Evolutionary conservation across 768 basidiomycete species (phyloP).

Genomic region (Gymnopilus junonius): DNA sequence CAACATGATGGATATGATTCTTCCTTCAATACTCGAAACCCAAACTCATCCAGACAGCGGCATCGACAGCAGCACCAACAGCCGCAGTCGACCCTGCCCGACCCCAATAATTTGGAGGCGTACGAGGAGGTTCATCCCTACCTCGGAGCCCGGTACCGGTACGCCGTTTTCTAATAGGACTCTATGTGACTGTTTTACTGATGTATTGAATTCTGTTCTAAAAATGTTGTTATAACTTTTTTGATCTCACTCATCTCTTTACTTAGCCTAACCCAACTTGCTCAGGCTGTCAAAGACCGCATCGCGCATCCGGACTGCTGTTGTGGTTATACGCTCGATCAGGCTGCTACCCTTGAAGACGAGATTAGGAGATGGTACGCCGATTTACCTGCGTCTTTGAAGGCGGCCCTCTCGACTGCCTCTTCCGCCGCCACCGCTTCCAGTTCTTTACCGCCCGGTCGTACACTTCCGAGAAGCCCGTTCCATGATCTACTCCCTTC

Average conservation of each 20-base stretch:
- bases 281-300: constrained; percentile 63
- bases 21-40: not conserved
- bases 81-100: not conserved
- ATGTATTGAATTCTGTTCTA: not conserved
- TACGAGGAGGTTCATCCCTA: not conserved
- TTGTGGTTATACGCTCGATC: constrained; percentile 60
- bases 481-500: not conserved
- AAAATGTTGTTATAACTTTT: not conserved
- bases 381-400: not conserved
- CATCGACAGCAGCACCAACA: not conserved
- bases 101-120: not conserved
- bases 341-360: constrained; percentile 59
- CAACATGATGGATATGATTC: constrained; percentile 23
- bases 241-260: not conserved
- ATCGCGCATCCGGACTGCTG: constrained; percentile 43
- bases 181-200: not conserved
- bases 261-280: constrained; percentile 62
- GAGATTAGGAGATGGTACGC: constrained; percentile 58
- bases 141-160: constrained; percentile 67
- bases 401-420: not conserved
- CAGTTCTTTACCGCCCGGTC: not conserved
- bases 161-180: constrained; percentile 18
- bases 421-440: not conserved
- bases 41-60: not conserved
- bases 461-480: not conserved